Percentiles rank a stretch among this genome's conserved stretches.
phyloP scores from a whole-genome alignment of 352 stramenopile species.

The Globisporangium solare region DNA sequence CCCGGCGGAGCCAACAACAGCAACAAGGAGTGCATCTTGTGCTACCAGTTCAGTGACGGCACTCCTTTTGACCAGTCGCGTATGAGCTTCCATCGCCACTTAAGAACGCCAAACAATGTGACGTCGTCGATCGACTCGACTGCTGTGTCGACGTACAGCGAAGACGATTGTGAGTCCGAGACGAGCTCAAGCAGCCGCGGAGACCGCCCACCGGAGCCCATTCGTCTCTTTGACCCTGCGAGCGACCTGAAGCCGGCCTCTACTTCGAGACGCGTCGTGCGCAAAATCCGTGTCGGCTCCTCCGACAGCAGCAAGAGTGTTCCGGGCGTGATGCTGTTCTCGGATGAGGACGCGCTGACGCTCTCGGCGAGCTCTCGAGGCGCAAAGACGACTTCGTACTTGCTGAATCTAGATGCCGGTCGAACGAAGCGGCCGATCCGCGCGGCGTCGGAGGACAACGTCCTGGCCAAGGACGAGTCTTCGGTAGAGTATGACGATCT shows the following conservation, averaged over 20 bases:
- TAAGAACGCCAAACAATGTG: conserved; percentile 19
- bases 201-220: conserved; percentile 14
- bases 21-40: conserved; percentile 55
- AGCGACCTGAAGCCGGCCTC: conserved; percentile 4
- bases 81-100: conserved; percentile 26
- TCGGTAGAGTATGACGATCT: conserved; percentile 49
- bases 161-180: conserved; percentile 10
- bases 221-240: conserved; percentile 17
- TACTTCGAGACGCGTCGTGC: background rate
- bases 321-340: conserved; percentile 56
- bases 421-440: conserved; percentile 32
- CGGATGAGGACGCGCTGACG: conserved; percentile 57
- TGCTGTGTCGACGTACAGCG: conserved; percentile 18
- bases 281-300: conserved; percentile 44
- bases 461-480: conserved; percentile 19
- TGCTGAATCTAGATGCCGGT: background rate
- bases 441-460: conserved; percentile 51
- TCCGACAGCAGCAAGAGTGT: conserved; percentile 33
- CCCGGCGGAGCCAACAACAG: conserved; percentile 5
- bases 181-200: conserved; percentile 19
- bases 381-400: conserved; percentile 4
- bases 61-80: conserved; percentile 10
- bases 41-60: conserved; percentile 46
- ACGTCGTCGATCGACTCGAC: conserved; percentile 11
- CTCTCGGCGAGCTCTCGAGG: conserved; percentile 54